These are phyloP conservation scores for Neofusicoccum laricinum DNA, from an alignment of 2,329 filamentous ascomycete species.

Conservation along the genomic window DNA sequence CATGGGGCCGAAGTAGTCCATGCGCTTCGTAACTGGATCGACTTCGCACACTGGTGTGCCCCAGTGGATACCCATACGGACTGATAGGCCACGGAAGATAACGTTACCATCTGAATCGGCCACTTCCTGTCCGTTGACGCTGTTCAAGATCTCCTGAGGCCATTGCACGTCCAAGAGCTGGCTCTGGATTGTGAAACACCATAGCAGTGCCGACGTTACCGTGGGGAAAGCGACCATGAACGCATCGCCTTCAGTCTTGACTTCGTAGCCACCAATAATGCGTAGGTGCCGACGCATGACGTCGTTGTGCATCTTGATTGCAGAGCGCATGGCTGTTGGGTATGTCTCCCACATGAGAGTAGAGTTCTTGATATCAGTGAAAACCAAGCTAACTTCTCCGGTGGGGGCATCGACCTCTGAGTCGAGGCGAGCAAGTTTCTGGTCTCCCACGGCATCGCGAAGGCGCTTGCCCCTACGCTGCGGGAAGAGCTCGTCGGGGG, in stretches of 20 bases:
- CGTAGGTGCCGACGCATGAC: constrained; percentile 91
- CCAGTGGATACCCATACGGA: constrained; percentile 97
- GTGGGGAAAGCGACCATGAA: constrained; percentile 99
- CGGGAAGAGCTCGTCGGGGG: constrained; percentile 68
- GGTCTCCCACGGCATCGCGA: constrained; percentile 67
- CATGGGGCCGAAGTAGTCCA: constrained; percentile 99
- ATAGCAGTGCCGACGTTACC: constrained; percentile 87
- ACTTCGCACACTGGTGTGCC: constrained; percentile 91
- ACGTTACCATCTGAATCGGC: constrained; percentile 80
- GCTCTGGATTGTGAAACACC: constrained; percentile 93
- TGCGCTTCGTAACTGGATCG: constrained; percentile 92
- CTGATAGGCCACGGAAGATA: constrained; percentile 91
- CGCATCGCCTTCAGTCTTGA: constrained; percentile 98
- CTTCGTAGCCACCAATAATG: constrained; percentile 93
- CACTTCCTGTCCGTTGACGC: constrained; percentile 77
- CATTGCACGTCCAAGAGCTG: constrained; percentile 84
- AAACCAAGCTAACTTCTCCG: constrained; percentile 88
- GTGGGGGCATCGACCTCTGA: constrained; percentile 88
- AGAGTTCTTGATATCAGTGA: constrained; percentile 99
- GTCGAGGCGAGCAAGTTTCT: constrained; percentile 80
- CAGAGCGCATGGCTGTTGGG: constrained; percentile 90
- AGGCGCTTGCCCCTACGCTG: constrained; percentile 52
- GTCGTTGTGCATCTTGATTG: constrained; percentile 96
- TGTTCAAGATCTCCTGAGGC: constrained; percentile 89
- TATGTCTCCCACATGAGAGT: constrained; percentile 95